phyloP scores from a whole-genome alignment of 164 flowering plant genomes.

The Annona squamosa region DNA sequence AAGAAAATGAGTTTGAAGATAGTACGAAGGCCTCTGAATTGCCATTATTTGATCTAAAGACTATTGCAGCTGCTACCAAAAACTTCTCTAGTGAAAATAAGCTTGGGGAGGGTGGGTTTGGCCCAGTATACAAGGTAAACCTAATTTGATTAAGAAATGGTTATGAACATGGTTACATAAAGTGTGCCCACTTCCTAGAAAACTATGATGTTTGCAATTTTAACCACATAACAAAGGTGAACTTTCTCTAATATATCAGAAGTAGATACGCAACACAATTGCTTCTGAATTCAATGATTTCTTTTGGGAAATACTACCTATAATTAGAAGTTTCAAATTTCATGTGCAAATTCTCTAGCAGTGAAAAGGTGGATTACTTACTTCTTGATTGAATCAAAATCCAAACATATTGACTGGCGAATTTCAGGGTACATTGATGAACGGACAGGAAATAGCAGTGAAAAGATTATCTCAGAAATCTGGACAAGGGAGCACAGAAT shows the following conservation, averaged over 20 bases:
- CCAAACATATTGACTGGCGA: background rate
- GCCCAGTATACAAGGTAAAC: conserved; percentile 7
- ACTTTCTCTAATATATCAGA: background rate
- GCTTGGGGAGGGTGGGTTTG: background rate
- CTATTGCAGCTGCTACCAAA: background rate
- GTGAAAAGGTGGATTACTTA: background rate
- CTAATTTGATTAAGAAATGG: background rate
- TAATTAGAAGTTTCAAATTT: background rate
- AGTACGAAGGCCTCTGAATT: background rate
- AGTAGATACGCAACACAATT: background rate
- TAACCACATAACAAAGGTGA: background rate
- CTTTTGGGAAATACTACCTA: background rate
- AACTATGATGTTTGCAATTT: background rate
- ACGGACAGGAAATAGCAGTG: conserved; percentile 2
- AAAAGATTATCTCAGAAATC: conserved; percentile 3
- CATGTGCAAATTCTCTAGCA: background rate
- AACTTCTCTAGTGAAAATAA: too few relatives aligned
- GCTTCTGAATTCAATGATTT: background rate
- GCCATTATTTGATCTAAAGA: background rate
- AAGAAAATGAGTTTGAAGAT: background rate
- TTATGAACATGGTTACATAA: background rate
- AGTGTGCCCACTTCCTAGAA: background rate
- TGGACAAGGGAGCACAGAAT: conserved; percentile 3
- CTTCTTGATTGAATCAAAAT: background rate
- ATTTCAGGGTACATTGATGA: background rate